phyloP scores from a whole-genome alignment of 768 basidiomycete species.

The Obba rivulosa region DNA sequence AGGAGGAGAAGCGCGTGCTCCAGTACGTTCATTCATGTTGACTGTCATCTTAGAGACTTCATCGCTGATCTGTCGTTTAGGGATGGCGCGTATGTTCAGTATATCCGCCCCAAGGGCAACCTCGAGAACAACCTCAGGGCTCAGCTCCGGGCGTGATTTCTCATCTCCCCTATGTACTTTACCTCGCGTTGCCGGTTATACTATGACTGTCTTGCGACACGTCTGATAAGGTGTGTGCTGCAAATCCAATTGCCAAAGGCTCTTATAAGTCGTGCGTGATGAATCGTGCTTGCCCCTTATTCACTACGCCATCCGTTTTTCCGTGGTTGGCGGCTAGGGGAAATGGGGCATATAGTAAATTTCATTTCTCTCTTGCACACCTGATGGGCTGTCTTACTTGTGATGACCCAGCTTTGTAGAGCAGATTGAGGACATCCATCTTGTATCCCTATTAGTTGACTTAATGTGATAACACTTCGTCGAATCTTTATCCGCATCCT shows the following conservation, averaged over 20 bases:
- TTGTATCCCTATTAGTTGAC: no score
- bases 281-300: constrained; percentile 44
- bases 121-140: constrained; percentile 82
- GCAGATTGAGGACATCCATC: no score
- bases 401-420: no score
- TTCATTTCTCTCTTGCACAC: constrained; percentile 3
- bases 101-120: constrained; percentile 83
- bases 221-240: constrained; percentile 5
- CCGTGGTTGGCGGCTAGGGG: constrained; percentile 68
- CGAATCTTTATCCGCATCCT: no score
- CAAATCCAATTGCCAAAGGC: no score
- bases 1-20: constrained; percentile 85
- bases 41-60: neutral
- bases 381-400: no score
- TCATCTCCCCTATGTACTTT: constrained; percentile 22
- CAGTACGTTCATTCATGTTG: constrained; percentile 69
- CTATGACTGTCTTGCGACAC: constrained; percentile 17
- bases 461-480: no score
- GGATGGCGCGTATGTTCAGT: constrained; percentile 95
- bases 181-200: constrained; percentile 10
- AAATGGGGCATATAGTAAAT: constrained; percentile 70
- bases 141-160: constrained; percentile 65
- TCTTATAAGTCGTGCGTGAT: neutral
- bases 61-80: constrained; percentile 30
- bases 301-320: constrained; percentile 66